phyloP scores from a whole-genome alignment of 352 stramenopile species.

The Ophiocytium majus region DNA sequence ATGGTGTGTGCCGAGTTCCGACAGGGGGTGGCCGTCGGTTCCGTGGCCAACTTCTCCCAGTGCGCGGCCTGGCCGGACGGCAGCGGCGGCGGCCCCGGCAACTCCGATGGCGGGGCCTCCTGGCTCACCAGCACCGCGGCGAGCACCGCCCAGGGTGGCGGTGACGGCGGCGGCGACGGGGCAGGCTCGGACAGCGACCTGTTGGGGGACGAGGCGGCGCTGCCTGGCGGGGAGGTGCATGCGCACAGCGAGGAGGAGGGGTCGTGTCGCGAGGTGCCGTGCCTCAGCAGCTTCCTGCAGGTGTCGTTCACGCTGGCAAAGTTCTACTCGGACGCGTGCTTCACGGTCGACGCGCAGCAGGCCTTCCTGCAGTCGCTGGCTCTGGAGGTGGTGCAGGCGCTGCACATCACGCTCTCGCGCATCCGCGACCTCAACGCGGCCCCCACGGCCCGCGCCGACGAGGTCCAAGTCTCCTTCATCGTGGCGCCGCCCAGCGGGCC shows the following conservation, averaged over 20 bases:
- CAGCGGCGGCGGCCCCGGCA: neutral
- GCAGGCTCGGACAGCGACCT: neutral
- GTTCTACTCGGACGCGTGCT: constrained; percentile 52
- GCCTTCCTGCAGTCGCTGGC: constrained; percentile 40
- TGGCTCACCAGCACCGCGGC: neutral
- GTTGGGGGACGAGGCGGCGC: neutral
- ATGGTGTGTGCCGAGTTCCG: constrained; percentile 16
- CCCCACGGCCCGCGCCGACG: constrained; percentile 35
- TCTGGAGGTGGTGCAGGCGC: constrained; percentile 39
- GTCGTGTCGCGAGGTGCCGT: constrained; percentile 31
- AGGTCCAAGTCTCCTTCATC: constrained; percentile 47
- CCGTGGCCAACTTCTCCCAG: neutral
- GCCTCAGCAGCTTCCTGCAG: constrained; percentile 40
- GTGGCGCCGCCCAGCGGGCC: constrained; percentile 29
- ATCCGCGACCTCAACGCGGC: constrained; percentile 48
- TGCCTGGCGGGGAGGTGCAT: neutral
- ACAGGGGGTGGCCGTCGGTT: constrained; percentile 2
- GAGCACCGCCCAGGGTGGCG: neutral
- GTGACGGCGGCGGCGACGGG: neutral
- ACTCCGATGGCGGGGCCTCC: neutral
- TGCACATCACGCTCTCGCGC: constrained; percentile 44
- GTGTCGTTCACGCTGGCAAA: constrained; percentile 36
- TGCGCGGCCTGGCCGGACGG: neutral
- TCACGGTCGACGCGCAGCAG: constrained; percentile 43
- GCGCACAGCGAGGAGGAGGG: constrained; percentile 5